phyloP scores from a whole-genome alignment of 1,139 yeast species.

The Pichia sp. region DNA sequence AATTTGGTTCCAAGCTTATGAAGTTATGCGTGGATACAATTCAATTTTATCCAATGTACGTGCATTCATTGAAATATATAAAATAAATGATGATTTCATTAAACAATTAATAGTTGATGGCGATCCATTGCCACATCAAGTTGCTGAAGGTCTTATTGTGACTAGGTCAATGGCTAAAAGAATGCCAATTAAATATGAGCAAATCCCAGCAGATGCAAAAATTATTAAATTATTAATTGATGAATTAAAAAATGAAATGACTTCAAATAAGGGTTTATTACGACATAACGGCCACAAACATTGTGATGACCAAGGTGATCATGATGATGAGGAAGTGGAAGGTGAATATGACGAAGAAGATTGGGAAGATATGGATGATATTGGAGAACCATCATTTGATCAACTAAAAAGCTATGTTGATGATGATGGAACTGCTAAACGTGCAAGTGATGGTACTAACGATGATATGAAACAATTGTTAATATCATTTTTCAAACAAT shows the following conservation, averaged over 20 bases:
- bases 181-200: conserved; percentile 59
- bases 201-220: conserved; percentile 63
- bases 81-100: conserved; percentile 51
- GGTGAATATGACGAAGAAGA: conserved; percentile 50
- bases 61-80: conserved; percentile 63
- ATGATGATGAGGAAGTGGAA: conserved; percentile 38
- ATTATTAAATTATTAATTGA: conserved; percentile 63
- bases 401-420: conserved; percentile 49
- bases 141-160: conserved; percentile 51
- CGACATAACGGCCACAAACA: conserved; percentile 1
- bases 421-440: conserved; percentile 26
- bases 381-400: conserved; percentile 55
- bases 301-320: conserved; percentile 33
- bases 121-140: conserved; percentile 57
- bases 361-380: conserved; percentile 78
- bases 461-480: conserved; percentile 41
- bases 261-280: conserved; percentile 34
- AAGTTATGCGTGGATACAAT: conserved; percentile 71
- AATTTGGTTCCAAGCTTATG: conserved; percentile 81
- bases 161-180: conserved; percentile 79
- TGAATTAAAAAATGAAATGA: conserved; percentile 60
- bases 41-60: conserved; percentile 63
- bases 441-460: conserved; percentile 22
- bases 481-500: conserved; percentile 57
- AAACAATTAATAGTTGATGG: conserved; percentile 61